Conservation (phyloP, 495 filamentous ascomycete genomes). For the Neurospora africana region DNA sequence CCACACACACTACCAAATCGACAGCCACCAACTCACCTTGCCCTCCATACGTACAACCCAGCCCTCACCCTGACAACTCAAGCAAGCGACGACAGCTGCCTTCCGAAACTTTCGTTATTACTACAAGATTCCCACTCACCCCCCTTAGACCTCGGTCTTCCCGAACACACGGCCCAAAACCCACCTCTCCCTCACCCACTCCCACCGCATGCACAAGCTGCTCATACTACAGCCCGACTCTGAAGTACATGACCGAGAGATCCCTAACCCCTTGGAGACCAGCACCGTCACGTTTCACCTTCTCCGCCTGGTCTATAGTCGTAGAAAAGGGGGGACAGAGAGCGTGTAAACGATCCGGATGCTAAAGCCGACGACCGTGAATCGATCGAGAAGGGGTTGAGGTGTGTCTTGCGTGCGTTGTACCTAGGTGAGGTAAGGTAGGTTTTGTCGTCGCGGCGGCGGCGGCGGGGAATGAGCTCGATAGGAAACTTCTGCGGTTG, state of each 20-base stretch:
- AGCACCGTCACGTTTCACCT: background rate
- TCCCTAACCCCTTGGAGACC: background rate
- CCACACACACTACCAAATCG: background rate
- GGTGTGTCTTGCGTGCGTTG: no score
- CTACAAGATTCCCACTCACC: background rate
- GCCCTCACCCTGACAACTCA: background rate
- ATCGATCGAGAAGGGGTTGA: background rate
- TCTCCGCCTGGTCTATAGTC: background rate
- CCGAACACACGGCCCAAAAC: background rate
- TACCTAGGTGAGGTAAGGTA: no score
- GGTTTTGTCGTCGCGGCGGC: no score
- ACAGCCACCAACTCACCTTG: background rate
- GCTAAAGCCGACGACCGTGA: background rate
- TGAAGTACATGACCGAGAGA: background rate
- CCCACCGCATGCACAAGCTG: background rate
- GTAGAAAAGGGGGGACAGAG: background rate
- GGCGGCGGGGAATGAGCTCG: no score
- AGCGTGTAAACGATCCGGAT: background rate
- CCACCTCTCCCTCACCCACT: background rate
- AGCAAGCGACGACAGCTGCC: background rate
- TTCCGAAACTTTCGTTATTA: background rate
- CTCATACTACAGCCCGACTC: background rate
- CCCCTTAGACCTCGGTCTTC: background rate
- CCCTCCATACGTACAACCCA: background rate
- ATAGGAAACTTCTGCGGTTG: background rate